A percentile compares a stretch with the other conserved stretches of the same genome.
Evolutionary conservation across 2,329 filamentous ascomycete genomes (phyloP).

Genomic region (Alternaria consortialis): DNA sequence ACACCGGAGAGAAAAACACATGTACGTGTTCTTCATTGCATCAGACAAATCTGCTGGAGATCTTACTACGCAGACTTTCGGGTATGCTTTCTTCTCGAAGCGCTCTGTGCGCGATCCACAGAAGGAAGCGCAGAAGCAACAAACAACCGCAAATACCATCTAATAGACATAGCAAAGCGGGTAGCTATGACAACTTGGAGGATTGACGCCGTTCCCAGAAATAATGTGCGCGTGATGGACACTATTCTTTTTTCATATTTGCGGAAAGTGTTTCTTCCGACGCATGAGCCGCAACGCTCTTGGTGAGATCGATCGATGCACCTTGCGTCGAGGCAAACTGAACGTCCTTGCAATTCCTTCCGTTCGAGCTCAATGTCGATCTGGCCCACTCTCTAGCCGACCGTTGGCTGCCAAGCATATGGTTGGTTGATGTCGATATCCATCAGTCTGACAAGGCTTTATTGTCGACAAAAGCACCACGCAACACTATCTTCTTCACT

Average conservation of each 20-base stretch:
- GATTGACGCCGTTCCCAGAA: background rate
- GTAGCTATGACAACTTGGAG: background rate
- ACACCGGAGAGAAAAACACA: background rate
- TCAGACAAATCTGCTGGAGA: constrained; percentile 1
- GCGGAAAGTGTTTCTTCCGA: background rate
- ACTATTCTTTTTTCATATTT: background rate
- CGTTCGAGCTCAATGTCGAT: background rate
- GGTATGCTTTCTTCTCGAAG: background rate
- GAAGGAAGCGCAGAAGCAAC: background rate
- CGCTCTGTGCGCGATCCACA: background rate
- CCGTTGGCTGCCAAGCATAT: background rate
- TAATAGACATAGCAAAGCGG: background rate
- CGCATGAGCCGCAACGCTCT: background rate
- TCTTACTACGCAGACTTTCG: background rate
- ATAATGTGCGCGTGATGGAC: background rate
- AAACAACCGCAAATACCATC: background rate
- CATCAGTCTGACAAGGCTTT: background rate
- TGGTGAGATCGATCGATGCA: background rate
- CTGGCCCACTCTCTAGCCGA: background rate
- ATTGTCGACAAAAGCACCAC: background rate
- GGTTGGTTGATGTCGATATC: background rate
- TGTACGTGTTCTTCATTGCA: background rate
- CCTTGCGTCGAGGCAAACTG: background rate
- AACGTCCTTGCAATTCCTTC: background rate
- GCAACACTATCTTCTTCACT: background rate